Conservation (phyloP, 805 yeast species). For the Hermanozyma aechmeae region DNA sequence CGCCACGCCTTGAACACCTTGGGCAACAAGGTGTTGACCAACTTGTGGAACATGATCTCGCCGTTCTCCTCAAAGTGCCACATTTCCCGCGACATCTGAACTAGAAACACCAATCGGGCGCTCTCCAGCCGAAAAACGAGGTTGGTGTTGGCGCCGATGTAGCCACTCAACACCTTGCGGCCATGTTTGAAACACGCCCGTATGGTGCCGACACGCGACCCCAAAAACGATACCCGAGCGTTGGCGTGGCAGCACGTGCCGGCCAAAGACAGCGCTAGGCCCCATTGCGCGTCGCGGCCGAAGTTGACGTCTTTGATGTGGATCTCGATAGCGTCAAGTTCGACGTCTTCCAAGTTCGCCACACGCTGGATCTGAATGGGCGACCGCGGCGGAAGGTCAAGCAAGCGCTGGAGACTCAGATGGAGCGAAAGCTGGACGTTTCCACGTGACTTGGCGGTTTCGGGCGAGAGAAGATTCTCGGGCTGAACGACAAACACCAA, state of each 20-base stretch:
- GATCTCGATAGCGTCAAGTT: constrained; percentile 76
- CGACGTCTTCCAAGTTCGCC: constrained; percentile 38
- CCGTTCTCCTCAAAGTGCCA: constrained; percentile 98
- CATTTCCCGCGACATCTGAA: constrained; percentile 92
- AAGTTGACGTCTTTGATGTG: constrained; percentile 71
- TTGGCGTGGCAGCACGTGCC: constrained; percentile 58
- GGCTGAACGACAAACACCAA: constrained; percentile 7
- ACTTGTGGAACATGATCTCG: constrained; percentile 84
- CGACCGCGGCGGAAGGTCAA: constrained; percentile 63
- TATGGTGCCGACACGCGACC: constrained; percentile 53
- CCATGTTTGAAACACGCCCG: constrained; percentile 62
- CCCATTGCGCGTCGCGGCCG: constrained; percentile 92
- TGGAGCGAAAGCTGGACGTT: constrained; percentile 44
- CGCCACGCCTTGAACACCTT: constrained; percentile 84
- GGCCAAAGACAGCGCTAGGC: constrained; percentile 50
- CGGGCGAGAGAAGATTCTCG: constrained; percentile 2
- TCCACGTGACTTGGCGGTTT: not conserved
- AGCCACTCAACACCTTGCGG: constrained; percentile 62
- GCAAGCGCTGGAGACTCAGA: constrained; percentile 46
- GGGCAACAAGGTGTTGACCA: constrained; percentile 88
- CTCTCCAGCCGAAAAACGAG: constrained; percentile 87
- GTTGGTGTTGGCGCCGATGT: constrained; percentile 64
- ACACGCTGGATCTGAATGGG: constrained; percentile 46
- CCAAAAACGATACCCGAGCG: constrained; percentile 56
- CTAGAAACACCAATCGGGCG: constrained; percentile 70